phyloP scores from a whole-genome alignment of 2,329 filamentous ascomycete genomes.

The Chrysosporium queenslandicum region DNA sequence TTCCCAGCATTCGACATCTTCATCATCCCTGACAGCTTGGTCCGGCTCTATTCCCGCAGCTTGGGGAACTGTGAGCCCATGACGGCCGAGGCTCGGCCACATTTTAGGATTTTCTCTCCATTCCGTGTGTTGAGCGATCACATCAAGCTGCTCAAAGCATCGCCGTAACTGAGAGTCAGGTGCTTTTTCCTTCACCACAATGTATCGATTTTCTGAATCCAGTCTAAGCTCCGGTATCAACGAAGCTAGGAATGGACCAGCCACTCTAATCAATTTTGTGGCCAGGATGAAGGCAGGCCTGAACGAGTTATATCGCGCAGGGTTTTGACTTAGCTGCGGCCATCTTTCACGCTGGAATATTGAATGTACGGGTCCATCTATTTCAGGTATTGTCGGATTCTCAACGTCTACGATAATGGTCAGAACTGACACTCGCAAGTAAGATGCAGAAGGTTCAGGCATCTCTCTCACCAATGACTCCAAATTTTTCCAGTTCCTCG shows the following conservation, averaged over 20 bases:
- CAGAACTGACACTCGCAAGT: too few species aligned
- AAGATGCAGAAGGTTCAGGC: too few species aligned
- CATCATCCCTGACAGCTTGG: conserved; percentile 7
- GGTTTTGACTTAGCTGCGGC: conserved; percentile 3
- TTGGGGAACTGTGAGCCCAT: conserved; percentile 8
- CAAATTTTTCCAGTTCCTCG: too few species aligned
- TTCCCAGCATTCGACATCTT: conserved; percentile 12
- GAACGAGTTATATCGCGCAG: conserved; percentile 3
- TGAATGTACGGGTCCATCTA: conserved; percentile 7
- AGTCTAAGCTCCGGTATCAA: conserved; percentile 3
- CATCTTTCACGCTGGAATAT: conserved; percentile 9
- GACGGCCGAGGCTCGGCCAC: conserved; percentile 9
- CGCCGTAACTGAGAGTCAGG: neutral
- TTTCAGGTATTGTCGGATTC: conserved; percentile 3
- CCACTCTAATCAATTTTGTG: conserved; percentile 11
- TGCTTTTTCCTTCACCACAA: neutral
- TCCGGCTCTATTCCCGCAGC: conserved; percentile 10
- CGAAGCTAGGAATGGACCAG: conserved; percentile 9
- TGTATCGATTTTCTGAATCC: neutral
- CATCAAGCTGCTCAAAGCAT: conserved; percentile 2
- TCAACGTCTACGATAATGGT: too few species aligned
- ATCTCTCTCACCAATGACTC: too few species aligned
- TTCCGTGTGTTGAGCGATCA: conserved; percentile 12
- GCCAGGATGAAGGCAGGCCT: conserved; percentile 11
- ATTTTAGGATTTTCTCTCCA: conserved; percentile 11